Percentiles rank a stretch among this genome's conserved stretches.
Evolutionary conservation across 805 yeast genomes (phyloP).

Genomic region (Spathaspora girioi): DNA sequence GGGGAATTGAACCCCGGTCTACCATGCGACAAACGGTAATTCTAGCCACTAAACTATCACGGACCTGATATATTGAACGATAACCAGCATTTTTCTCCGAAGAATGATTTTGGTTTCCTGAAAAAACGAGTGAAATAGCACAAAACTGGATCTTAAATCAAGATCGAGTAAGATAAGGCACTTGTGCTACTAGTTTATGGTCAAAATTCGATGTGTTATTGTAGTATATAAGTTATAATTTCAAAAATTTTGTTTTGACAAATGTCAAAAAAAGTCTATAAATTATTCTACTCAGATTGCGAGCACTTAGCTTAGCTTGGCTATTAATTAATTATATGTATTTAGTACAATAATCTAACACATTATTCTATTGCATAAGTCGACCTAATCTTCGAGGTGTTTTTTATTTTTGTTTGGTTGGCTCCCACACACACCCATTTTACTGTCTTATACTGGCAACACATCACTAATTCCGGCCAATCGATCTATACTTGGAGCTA

Average conservation of each 20-base stretch:
- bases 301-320: not conserved
- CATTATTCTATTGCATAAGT: not conserved
- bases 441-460: slow-evolving; percentile 28
- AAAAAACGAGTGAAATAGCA: not conserved
- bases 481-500: slow-evolving; percentile 66
- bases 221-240: too few relatives aligned
- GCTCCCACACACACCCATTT: too few relatives aligned
- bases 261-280: too few relatives aligned
- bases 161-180: too few relatives aligned
- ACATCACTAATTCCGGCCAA: slow-evolving; percentile 38
- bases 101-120: not conserved
- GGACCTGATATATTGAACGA: slow-evolving; percentile 10
- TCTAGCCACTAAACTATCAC: slow-evolving; percentile 28
- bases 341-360: not conserved
- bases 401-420: too few relatives aligned
- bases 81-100: not conserved
- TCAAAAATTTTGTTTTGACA: too few relatives aligned
- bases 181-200: too few relatives aligned
- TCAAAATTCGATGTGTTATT: too few relatives aligned
- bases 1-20: slow-evolving; percentile 30
- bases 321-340: too few relatives aligned
- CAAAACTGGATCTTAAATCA: not conserved
- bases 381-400: not conserved
- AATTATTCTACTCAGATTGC: not conserved
- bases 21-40: slow-evolving; percentile 27